phyloP scores from a whole-genome alignment of 2,329 filamentous ascomycete species.

The Nothomitra cinnamomea region DNA sequence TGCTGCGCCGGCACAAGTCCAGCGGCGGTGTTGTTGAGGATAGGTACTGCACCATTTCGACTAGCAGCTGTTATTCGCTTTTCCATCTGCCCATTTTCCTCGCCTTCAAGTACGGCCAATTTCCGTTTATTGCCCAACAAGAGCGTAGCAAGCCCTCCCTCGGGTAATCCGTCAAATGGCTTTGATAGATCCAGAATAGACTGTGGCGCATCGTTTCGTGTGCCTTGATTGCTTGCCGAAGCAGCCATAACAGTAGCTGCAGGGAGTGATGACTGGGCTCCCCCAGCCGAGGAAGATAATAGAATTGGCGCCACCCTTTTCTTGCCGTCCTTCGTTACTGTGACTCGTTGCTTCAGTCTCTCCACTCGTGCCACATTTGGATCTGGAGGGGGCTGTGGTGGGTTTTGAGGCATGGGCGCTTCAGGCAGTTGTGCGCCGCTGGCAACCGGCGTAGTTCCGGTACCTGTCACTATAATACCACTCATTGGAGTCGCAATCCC shows the following conservation, averaged over 20 bases:
- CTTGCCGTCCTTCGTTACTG: constrained; percentile 90
- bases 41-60: constrained; percentile 51
- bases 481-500: constrained; percentile 20
- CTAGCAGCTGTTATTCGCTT: constrained; percentile 42
- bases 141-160: constrained; percentile 71
- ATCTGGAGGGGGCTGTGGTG: constrained; percentile 24
- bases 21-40: constrained; percentile 59
- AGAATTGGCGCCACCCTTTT: constrained; percentile 87
- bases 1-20: constrained; percentile 59
- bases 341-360: constrained; percentile 75
- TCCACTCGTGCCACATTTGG: constrained; percentile 42
- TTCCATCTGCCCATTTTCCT: constrained; percentile 48
- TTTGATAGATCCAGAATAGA: constrained; percentile 80
- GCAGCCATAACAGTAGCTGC: constrained; percentile 64
- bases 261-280: constrained; percentile 72
- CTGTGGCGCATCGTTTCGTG: constrained; percentile 47
- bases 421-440: neutral
- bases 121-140: constrained; percentile 89
- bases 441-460: constrained; percentile 2
- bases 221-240: constrained; percentile 40
- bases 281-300: constrained; percentile 69
- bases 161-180: constrained; percentile 82
- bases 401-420: constrained; percentile 22
- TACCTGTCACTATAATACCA: constrained; percentile 8
- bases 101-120: constrained; percentile 51